A percentile compares a stretch with the other conserved stretches of the same genome.
Evolutionary conservation across 164 flowering plant species (phyloP).

Genomic region (Umbellularia californica): DNA sequence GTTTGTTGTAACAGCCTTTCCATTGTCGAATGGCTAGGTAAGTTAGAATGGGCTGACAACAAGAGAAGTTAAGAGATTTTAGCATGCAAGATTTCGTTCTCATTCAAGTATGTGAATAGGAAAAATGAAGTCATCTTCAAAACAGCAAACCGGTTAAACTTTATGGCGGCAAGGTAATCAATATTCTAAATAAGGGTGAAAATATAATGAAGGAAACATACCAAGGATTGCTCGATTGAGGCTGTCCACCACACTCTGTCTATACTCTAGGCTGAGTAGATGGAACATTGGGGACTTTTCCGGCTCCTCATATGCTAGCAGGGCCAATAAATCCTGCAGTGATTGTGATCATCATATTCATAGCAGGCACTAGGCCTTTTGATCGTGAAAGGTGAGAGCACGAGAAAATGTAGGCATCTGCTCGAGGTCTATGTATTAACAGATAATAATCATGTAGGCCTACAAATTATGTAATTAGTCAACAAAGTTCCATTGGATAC

Average conservation of each 20-base stretch:
- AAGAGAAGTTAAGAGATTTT: not conserved
- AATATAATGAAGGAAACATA: conserved; percentile 23
- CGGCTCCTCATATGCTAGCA: conserved; percentile 94
- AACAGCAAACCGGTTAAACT: not conserved
- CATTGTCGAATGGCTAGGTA: conserved; percentile 73
- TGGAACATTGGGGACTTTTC: conserved; percentile 93
- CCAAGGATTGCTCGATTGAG: conserved; percentile 90
- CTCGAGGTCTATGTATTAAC: too few species aligned
- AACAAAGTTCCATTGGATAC: too few species aligned
- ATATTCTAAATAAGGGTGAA: too few species aligned
- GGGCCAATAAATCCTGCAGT: conserved; percentile 79
- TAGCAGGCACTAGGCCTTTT: too few species aligned
- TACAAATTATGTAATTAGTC: too few species aligned
- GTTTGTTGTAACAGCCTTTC: conserved; percentile 88
- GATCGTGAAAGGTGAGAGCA: too few species aligned
- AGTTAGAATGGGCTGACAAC: conserved; percentile 52
- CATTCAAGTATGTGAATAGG: not conserved
- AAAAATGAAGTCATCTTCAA: not conserved
- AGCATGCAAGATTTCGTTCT: not conserved
- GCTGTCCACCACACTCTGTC: conserved; percentile 75
- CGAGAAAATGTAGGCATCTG: too few species aligned
- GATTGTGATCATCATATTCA: not conserved
- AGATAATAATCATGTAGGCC: too few species aligned
- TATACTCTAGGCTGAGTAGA: conserved; percentile 65
- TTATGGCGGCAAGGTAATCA: too few species aligned